A percentile compares a stretch with the other conserved stretches of the same genome.
Evolutionary conservation across 768 basidiomycete genomes (phyloP).

Genomic region (Harrya chromipes): DNA sequence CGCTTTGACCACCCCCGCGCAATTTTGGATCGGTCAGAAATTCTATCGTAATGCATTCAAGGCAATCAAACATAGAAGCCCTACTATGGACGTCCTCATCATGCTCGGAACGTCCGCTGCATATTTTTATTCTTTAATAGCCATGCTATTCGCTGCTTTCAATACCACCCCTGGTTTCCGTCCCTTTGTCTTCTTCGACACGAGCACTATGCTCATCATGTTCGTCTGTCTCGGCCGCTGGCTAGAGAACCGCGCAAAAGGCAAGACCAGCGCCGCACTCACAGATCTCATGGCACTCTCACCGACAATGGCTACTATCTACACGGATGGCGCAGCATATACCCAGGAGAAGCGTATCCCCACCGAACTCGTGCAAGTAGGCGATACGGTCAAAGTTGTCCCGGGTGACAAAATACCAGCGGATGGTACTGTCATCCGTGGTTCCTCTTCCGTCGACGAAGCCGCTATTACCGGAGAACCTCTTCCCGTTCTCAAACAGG

Average conservation of each 20-base stretch:
- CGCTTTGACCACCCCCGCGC: conserved; percentile 82
- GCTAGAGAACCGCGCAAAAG: conserved; percentile 95
- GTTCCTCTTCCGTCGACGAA: conserved; percentile 89
- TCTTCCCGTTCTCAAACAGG: conserved; percentile 78
- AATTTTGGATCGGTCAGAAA: conserved; percentile 85
- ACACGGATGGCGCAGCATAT: conserved; percentile 79
- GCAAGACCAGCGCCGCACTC: conserved; percentile 93
- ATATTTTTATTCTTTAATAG: conserved; percentile 81
- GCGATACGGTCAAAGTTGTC: conserved; percentile 89
- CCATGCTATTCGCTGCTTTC: conserved; percentile 64
- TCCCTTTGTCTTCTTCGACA: conserved; percentile 95
- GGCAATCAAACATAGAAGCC: conserved; percentile 80
- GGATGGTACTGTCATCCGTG: conserved; percentile 86
- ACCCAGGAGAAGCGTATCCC: conserved; percentile 87
- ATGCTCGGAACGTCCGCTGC: conserved; percentile 94
- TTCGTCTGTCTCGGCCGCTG: conserved; percentile 95
- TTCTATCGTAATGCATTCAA: conserved; percentile 93
- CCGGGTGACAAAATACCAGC: conserved; percentile 97
- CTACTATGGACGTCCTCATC: conserved; percentile 98
- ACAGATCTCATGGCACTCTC: conserved; percentile 95
- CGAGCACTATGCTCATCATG: conserved; percentile 97
- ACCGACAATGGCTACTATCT: conserved; percentile 94
- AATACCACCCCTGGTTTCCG: conserved; percentile 64
- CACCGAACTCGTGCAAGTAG: conserved; percentile 92
- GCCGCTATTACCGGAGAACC: conserved; percentile 97